Percentiles rank a stretch among this genome's conserved stretches.
phyloP scores from a whole-genome alignment of 1,284 basidiomycete genomes.

The Ustilago nuda region DNA sequence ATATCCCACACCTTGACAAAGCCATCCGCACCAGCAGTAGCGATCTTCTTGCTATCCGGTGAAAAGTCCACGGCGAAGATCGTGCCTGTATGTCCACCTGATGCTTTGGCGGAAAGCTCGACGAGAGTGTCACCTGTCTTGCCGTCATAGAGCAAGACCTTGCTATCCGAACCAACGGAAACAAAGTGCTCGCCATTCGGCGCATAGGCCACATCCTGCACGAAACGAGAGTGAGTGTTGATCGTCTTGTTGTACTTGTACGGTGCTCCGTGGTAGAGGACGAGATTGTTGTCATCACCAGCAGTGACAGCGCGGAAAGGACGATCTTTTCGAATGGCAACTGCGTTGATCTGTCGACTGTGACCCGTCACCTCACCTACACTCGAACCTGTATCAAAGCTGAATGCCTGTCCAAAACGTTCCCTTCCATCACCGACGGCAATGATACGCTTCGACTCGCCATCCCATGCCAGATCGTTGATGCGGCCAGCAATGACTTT shows the following conservation, averaged over 20 bases:
- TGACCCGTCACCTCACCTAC: constrained; percentile 95
- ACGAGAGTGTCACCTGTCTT: constrained; percentile 79
- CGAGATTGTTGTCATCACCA: constrained; percentile 81
- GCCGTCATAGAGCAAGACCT: constrained; percentile 90
- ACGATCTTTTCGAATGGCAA: constrained; percentile 87
- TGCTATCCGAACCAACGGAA: constrained; percentile 90
- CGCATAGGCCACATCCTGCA: constrained; percentile 89
- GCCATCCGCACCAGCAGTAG: constrained; percentile 87
- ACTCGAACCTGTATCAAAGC: constrained; percentile 78
- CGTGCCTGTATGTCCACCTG: constrained; percentile 69
- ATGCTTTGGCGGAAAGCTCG: constrained; percentile 44
- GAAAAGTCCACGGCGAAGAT: constrained; percentile 69
- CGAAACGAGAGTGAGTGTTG: constrained; percentile 86
- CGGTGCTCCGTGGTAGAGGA: constrained; percentile 79
- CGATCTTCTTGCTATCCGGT: constrained; percentile 78
- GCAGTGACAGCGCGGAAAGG: constrained; percentile 81
- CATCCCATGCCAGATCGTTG: constrained; percentile 96
- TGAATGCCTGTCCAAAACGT: constrained; percentile 72
- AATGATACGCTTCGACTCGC: constrained; percentile 89
- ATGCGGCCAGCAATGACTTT: constrained; percentile 84
- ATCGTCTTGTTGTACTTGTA: constrained; percentile 71
- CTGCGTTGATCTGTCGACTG: constrained; percentile 91
- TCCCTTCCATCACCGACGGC: constrained; percentile 95
- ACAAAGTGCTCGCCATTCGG: constrained; percentile 76
- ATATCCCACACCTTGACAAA: constrained; percentile 72